Evolutionary conservation across 2,329 filamentous ascomycete species (phyloP).

Genomic region (Alternaria solani): DNA sequence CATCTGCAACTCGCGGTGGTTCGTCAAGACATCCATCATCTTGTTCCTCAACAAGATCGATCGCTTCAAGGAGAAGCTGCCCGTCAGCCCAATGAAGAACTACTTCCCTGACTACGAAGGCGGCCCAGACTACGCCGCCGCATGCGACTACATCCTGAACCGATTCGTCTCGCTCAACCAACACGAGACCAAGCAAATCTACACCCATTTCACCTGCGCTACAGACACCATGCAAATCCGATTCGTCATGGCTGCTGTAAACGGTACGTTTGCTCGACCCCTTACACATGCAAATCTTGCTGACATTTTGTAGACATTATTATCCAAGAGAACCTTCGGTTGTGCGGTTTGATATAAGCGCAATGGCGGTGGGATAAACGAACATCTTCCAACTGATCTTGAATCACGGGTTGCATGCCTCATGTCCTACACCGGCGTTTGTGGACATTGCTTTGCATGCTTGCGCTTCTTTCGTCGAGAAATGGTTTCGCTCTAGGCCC

Average conservation of each 20-base stretch:
- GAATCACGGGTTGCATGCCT: conserved; percentile 49
- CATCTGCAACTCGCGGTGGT: conserved; percentile 76
- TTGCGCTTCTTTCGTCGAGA: conserved; percentile 33
- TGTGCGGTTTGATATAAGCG: conserved; percentile 92
- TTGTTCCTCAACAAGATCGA: conserved; percentile 80
- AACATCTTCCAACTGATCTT: conserved; percentile 42
- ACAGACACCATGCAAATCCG: conserved; percentile 99
- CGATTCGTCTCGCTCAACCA: conserved; percentile 98
- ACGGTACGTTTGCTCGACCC: conserved; percentile 69
- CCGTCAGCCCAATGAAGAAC: conserved; percentile 77
- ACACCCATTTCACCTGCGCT: conserved; percentile 98
- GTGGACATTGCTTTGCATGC: conserved; percentile 42
- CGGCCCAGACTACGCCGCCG: conserved; percentile 92
- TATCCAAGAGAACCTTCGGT: conserved; percentile 97
- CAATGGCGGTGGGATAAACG: conserved; percentile 30
- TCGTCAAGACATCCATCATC: conserved; percentile 76
- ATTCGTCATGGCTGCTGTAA: conserved; percentile 99
- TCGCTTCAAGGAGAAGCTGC: conserved; percentile 77
- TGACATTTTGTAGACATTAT: conserved; percentile 83
- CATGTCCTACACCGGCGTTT: conserved; percentile 49
- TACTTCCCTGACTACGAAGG: conserved; percentile 82
- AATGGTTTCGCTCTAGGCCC: conserved; percentile 42
- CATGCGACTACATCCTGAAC: conserved; percentile 99
- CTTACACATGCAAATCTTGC: conserved; percentile 24
- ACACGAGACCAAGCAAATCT: conserved; percentile 99